These are phyloP conservation scores for Aspergillus funiculosus DNA, from an alignment of 495 filamentous ascomycete genomes.

Conservation along the genomic window DNA sequence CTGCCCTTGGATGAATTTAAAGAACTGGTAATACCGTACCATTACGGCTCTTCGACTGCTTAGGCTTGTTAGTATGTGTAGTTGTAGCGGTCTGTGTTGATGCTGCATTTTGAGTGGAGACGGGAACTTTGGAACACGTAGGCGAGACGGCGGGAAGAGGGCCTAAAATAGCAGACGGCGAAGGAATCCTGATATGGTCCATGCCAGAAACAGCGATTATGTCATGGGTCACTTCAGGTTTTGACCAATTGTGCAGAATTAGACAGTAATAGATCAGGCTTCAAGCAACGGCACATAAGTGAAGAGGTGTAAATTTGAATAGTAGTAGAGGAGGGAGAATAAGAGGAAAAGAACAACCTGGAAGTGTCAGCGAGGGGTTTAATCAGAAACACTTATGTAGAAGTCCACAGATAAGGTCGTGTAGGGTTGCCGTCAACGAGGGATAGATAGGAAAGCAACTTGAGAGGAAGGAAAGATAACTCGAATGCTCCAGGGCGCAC, in stretches of 20 bases:
- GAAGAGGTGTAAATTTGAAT: constrained; percentile 1
- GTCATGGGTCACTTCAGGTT: constrained; percentile 1
- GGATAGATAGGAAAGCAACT: constrained; percentile 16
- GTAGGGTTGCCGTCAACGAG: constrained; percentile 5
- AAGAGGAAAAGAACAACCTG: constrained; percentile 7
- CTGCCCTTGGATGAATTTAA: background rate
- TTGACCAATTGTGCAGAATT: background rate
- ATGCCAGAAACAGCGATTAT: constrained; percentile 31
- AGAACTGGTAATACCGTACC: constrained; percentile 47
- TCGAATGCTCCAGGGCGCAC: constrained; percentile 10
- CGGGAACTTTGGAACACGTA: constrained; percentile 28
- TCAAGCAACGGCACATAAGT: background rate
- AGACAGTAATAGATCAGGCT: background rate
- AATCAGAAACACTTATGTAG: background rate
- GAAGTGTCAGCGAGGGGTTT: background rate
- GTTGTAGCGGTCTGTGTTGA: constrained; percentile 23
- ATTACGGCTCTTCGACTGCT: constrained; percentile 80
- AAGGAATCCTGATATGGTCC: constrained; percentile 60
- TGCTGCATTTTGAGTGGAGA: constrained; percentile 28
- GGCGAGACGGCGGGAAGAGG: constrained; percentile 29
- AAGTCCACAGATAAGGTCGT: constrained; percentile 17
- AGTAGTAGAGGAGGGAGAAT: background rate
- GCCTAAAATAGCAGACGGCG: constrained; percentile 55
- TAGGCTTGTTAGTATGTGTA: constrained; percentile 49
- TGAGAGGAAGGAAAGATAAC: constrained; percentile 19